phyloP scores from a whole-genome alignment of 1,284 basidiomycete genomes.

The Sporisorium exsertum region DNA sequence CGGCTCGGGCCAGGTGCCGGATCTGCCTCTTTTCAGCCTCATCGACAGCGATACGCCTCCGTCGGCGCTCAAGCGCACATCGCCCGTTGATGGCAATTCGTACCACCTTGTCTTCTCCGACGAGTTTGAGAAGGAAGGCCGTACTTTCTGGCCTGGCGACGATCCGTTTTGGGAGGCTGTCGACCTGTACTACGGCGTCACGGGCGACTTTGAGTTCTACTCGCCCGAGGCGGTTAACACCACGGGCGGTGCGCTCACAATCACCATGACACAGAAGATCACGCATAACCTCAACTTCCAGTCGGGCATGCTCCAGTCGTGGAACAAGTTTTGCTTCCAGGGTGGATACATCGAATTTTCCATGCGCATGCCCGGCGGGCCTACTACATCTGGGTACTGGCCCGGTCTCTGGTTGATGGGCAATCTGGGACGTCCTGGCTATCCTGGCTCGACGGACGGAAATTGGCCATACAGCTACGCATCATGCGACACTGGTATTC shows the following conservation, averaged over 20 bases:
- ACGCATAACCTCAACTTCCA: constrained; percentile 64
- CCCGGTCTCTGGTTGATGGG: constrained; percentile 69
- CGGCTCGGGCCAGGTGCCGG: constrained; percentile 62
- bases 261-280: constrained; percentile 52
- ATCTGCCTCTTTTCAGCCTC: constrained; percentile 46
- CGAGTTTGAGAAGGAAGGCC: constrained; percentile 59
- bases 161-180: constrained; percentile 63
- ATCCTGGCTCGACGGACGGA: constrained; percentile 66
- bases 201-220: constrained; percentile 59
- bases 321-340: constrained; percentile 68
- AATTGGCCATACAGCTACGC: constrained; percentile 70
- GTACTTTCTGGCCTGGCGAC: constrained; percentile 64
- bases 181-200: constrained; percentile 59
- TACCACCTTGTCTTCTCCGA: constrained; percentile 64
- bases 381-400: constrained; percentile 71
- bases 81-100: constrained; percentile 29
- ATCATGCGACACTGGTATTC: constrained; percentile 66
- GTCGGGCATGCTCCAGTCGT: constrained; percentile 64
- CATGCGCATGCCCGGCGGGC: constrained; percentile 56
- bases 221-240: constrained; percentile 59
- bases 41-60: constrained; percentile 57
- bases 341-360: constrained; percentile 67
- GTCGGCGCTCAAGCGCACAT: constrained; percentile 36
- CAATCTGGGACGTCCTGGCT: constrained; percentile 66
- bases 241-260: constrained; percentile 48